A percentile compares a stretch with the other conserved stretches of the same genome.
Evolutionary conservation across 805 yeast species (phyloP).

Genomic region (Saccharomycopsis sp.): DNA sequence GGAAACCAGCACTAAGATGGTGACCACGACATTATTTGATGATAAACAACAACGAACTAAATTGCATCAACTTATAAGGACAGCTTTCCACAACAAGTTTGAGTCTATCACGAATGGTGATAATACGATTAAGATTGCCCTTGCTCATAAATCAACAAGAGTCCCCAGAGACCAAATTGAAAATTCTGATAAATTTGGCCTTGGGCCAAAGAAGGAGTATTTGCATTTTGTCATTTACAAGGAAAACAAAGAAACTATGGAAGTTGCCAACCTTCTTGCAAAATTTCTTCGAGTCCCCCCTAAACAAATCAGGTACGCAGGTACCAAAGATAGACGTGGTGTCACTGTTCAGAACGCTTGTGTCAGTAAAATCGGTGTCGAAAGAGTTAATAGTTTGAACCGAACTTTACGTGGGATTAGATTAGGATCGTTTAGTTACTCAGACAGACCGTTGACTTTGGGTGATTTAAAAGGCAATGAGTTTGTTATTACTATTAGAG

Average conservation of each 20-base stretch:
- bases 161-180: slow-evolving; percentile 29
- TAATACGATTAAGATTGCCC: slow-evolving; percentile 58
- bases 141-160: slow-evolving; percentile 38
- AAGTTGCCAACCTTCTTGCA: slow-evolving; percentile 70
- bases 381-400: slow-evolving; percentile 70
- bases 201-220: slow-evolving; percentile 64
- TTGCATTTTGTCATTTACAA: slow-evolving; percentile 79
- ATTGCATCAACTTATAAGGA: slow-evolving; percentile 71
- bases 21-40: slow-evolving; percentile 43
- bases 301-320: slow-evolving; percentile 71
- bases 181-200: slow-evolving; percentile 58
- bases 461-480: slow-evolving; percentile 90
- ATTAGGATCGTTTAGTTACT: slow-evolving; percentile 73
- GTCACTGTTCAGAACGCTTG: slow-evolving; percentile 84
- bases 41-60: slow-evolving; percentile 72
- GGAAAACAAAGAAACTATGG: slow-evolving; percentile 97
- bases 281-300: slow-evolving; percentile 71
- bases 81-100: slow-evolving; percentile 62
- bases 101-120: slow-evolving; percentile 72
- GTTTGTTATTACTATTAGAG: slow-evolving; percentile 77
- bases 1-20: slow-evolving; percentile 48
- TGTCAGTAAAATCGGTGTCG: slow-evolving; percentile 60
- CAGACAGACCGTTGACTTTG: slow-evolving; percentile 51
- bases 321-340: slow-evolving; percentile 95
- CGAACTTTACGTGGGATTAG: slow-evolving; percentile 68